A percentile compares a stretch with the other conserved stretches of the same genome.
phyloP scores from a whole-genome alignment of 129 eudicot genomes.

The Centrapalus pauciflorus region DNA sequence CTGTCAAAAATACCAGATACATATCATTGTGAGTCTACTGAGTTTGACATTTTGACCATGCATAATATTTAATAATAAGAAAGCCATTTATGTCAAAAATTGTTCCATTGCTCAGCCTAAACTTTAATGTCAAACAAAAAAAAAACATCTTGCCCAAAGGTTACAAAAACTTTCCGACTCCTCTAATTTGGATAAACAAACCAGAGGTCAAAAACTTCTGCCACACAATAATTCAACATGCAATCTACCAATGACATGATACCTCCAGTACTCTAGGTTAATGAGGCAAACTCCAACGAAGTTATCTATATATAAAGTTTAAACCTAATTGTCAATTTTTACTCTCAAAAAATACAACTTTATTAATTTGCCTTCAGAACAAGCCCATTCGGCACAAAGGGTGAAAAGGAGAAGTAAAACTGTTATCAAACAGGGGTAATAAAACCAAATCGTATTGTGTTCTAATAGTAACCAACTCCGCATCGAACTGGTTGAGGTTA shows the following conservation, averaged over 20 bases:
- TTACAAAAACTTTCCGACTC: background rate
- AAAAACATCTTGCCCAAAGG: background rate
- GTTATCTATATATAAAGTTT: background rate
- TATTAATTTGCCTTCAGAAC: background rate
- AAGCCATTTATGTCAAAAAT: background rate
- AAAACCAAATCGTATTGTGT: background rate
- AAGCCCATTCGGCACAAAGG: background rate
- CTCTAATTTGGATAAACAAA: background rate
- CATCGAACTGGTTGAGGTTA: background rate
- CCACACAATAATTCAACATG: background rate
- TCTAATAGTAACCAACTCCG: background rate
- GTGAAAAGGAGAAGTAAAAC: background rate
- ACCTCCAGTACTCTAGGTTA: background rate
- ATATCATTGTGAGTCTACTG: background rate
- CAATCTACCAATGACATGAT: background rate
- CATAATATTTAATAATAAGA: background rate
- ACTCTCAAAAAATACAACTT: background rate
- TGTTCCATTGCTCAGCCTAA: background rate
- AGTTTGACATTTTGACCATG: background rate
- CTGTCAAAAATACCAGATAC: constrained; percentile 18
- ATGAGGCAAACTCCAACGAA: background rate
- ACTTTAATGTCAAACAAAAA: background rate
- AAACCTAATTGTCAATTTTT: constrained; percentile 1
- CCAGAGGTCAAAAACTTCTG: background rate
- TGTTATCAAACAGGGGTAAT: background rate